phyloP scores from a whole-genome alignment of 2,329 filamentous ascomycete species.

The Spiromastix sp. region DNA sequence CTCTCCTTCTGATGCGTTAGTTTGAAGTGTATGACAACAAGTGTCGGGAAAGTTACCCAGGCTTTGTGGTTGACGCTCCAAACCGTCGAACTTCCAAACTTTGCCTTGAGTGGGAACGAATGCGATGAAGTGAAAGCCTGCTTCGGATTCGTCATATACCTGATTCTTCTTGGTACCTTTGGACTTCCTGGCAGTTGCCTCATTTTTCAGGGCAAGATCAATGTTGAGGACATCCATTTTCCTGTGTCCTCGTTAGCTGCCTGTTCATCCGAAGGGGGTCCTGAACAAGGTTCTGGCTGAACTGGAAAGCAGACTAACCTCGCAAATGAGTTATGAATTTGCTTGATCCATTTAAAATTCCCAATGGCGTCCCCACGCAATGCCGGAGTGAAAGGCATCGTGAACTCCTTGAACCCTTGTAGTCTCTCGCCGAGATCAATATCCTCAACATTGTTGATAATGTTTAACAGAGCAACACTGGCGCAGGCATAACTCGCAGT shows the following conservation, averaged over 20 bases:
- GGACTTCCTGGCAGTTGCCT: constrained; percentile 29
- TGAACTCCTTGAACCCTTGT: constrained; percentile 61
- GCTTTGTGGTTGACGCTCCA: constrained; percentile 59
- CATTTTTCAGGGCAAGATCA: constrained; percentile 51
- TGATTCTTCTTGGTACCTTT: constrained; percentile 28
- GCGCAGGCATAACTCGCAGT: constrained; percentile 79
- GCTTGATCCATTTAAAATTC: constrained; percentile 64
- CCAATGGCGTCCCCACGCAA: constrained; percentile 67
- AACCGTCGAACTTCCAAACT: constrained; percentile 83
- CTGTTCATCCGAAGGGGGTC: no score
- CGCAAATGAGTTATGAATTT: constrained; percentile 80
- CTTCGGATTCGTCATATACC: constrained; percentile 43
- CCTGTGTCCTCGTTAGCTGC: constrained; percentile 26
- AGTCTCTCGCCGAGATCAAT: constrained; percentile 62
- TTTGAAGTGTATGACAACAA: constrained; percentile 3
- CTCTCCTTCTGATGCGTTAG: constrained; percentile 21
- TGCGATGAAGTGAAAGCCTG: constrained; percentile 77
- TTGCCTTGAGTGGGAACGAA: constrained; percentile 66
- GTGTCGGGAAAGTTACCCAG: constrained; percentile 44
- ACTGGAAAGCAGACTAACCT: constrained; percentile 43
- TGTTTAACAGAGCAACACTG: constrained; percentile 85
- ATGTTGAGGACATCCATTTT: constrained; percentile 66
- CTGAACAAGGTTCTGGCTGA: no score
- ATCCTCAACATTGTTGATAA: constrained; percentile 69
- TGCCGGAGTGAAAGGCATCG: constrained; percentile 56